Evolutionary conservation across 352 stramenopile species (phyloP), one percentile per base, ranked within the genome.

Genomic region (Phytophthora ohioensis): DNA sequence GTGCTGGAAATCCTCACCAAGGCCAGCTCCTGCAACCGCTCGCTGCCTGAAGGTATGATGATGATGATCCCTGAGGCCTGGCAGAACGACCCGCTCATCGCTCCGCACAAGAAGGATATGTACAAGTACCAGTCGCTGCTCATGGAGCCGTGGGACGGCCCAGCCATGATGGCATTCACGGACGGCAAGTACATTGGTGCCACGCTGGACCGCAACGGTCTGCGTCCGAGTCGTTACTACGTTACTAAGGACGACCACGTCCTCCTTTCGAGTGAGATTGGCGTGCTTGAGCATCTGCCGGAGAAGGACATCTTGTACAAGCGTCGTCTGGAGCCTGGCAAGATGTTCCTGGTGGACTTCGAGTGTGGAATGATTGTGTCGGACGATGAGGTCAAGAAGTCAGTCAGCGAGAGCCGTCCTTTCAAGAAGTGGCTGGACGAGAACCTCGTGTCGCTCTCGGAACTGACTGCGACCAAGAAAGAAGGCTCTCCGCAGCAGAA

Each of bases 61-160:
- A 99, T 99, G 93, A 99, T 99, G 96, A 98, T 99, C 62, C 97
- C 97, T 4, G 97, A 99, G 70, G 97, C 97, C 2, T 99, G 95
- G 94, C 95, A 99, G 83, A 97, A 98, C 71, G 97, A 99, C 73
- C 77, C 88, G 45, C 85, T 95, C 17, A 90, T 99, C 39, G 89
- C 84, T 4, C 80, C 91, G 43, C 78, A 92, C 61, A 99, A 99
- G 81, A 98, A 98, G 58, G 88, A 97, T 49, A 99, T 99, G 82
- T 99, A 99, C 85, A 96, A 99, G 78, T 99, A 98, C 79, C 98
- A 99, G 75, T 98, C 91, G 21, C 93, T 93, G 70, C 80, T 99
- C 36, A 99, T 99, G 97, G 97, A 99, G 83, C 97, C 97, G 36
- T 99, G 97, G 97, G 97, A 99, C 80, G 97, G 97, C 49, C 97